Base-by-base conservation (phyloP, 805 yeast species). In the Helenozyma rhizophorensis region DNA sequence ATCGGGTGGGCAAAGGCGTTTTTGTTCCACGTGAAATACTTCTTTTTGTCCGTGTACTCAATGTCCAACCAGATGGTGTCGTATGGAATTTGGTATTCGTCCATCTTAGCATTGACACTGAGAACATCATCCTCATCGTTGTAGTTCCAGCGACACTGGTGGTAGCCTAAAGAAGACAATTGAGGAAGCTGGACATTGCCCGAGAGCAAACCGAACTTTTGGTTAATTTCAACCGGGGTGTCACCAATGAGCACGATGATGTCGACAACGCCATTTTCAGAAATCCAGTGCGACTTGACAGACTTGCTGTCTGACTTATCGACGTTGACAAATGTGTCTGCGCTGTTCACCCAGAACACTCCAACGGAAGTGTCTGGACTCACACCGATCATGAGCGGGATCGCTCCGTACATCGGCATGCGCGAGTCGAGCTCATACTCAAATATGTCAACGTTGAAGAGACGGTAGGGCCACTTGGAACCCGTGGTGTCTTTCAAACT, bases 71-170 rank as follows among this genome's bases (percentile, higher is more conserved):
- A 93, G 32, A 93, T 83, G 10, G 83, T 78, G 55, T 93, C 98
- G 53, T 80, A 84, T 2, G 97, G 97, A 37, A 93, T 78, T 27
- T 67, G 73, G 47, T 75, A 54, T 38, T 72, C 65, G 55, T 90
- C 97, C 72, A 93, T 81, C 35, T 76, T 70, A 2, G 67, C 54
- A 43, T 74, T 72, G 10, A 93, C 82, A 6, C 69, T 76, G n/a
- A 87, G 58, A 1, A 93, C 90, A 58, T 93, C 98, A 9, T 70
- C 69, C 51, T 85, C 89, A 47, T 83, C 89, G 53, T 86, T 85
- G 61, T 93, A 93, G 56, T 93, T 93, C 98, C 98, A 93, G 51
- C 97, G 74, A 53, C 96, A 90, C 59, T 93, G 98, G 53, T 93
- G 97, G 53, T 93, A 86, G 0, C 95, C 97, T 10, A 88, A 56